phyloP scores from a whole-genome alignment of 1,139 yeast species.

The Wickerhamomyces sp. region DNA sequence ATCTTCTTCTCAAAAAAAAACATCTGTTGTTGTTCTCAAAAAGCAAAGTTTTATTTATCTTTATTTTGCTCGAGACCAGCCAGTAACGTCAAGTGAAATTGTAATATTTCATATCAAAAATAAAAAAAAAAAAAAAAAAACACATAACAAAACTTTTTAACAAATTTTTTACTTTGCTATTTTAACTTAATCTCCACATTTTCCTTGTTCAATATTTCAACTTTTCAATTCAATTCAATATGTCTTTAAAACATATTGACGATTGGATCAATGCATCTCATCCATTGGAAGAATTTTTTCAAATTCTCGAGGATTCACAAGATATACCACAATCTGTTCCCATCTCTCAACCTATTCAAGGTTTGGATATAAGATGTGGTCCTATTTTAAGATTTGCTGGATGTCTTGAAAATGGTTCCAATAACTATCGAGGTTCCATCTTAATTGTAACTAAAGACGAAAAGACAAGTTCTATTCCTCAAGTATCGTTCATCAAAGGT shows the following conservation, averaged over 20 bases:
- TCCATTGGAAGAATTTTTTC: slow-evolving; percentile 10
- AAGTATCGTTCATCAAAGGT: slow-evolving; percentile 24
- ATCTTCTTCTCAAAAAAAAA: too few species aligned
- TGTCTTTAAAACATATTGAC: not conserved
- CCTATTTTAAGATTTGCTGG: slow-evolving; percentile 70
- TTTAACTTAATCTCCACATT: too few species aligned
- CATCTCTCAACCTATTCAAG: slow-evolving; percentile 22
- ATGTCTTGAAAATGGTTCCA: slow-evolving; percentile 40
- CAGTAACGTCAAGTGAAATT: too few species aligned
- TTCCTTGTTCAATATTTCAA: too few species aligned
- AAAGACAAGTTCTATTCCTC: slow-evolving; percentile 19
- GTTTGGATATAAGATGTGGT: slow-evolving; percentile 61
- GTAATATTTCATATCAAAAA: too few species aligned
- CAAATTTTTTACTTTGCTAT: too few species aligned
- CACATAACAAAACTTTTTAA: too few species aligned
- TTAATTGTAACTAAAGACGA: slow-evolving; percentile 43
- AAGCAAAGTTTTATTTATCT: too few species aligned
- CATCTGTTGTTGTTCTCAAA: too few species aligned
- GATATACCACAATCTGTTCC: slow-evolving; percentile 9
- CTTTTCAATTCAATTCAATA: not conserved
- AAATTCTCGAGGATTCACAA: slow-evolving; percentile 7
- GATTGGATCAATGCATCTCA: slow-evolving; percentile 11
- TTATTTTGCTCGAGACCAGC: too few species aligned
- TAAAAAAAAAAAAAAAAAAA: too few species aligned
- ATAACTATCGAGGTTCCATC: slow-evolving; percentile 59